phyloP scores from a whole-genome alignment of 116 monocot species.

The Posidonia oceanica region DNA sequence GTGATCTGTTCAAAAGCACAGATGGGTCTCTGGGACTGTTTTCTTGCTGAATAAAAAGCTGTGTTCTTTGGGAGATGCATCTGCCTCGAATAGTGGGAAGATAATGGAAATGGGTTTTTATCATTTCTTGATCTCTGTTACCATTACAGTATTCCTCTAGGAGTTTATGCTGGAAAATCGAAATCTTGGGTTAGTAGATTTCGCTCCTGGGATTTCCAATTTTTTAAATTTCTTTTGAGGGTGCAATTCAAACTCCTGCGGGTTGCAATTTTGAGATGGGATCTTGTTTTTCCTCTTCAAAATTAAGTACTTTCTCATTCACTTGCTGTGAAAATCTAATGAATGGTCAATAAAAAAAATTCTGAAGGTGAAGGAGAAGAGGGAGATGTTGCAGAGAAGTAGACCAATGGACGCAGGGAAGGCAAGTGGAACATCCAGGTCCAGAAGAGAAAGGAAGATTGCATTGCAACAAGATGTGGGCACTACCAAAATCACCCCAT shows the following conservation, averaged over 20 bases:
- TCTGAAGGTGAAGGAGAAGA: constrained; percentile 44
- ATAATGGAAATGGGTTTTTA: background rate
- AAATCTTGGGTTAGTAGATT: background rate
- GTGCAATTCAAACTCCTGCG: background rate
- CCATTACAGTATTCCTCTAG: background rate
- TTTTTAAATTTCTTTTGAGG: background rate
- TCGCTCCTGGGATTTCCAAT: background rate
- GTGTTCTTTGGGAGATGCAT: constrained; percentile 5
- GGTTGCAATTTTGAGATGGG: background rate
- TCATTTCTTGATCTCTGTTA: background rate
- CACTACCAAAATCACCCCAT: background rate
- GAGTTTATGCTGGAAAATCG: background rate
- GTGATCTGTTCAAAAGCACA: constrained; percentile 4
- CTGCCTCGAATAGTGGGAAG: background rate
- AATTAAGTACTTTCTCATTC: background rate
- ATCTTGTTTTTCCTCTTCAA: background rate
- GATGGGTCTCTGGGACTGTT: background rate
- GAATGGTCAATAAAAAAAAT: no score
- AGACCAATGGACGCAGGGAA: constrained; percentile 15
- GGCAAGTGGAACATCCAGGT: constrained; percentile 14
- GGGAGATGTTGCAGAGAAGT: constrained; percentile 13
- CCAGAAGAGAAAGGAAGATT: constrained; percentile 69
- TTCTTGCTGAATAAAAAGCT: background rate
- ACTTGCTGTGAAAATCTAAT: no score
- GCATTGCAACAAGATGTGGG: constrained; percentile 87